Conservation (phyloP, 805 yeast species). For the Kodamaea kaohsiungensis region DNA sequence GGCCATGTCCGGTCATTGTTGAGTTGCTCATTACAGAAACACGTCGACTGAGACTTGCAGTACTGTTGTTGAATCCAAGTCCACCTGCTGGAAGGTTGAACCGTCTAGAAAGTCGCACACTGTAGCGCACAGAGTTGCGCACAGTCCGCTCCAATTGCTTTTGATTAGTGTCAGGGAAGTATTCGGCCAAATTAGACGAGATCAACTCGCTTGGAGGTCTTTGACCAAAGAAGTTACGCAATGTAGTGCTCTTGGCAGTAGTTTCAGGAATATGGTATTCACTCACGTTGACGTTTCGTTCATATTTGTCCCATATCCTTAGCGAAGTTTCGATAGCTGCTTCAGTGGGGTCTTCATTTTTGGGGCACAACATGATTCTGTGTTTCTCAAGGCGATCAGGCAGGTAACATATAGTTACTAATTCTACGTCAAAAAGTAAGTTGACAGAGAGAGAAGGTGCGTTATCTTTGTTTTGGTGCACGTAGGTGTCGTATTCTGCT, state of each 20-base stretch:
- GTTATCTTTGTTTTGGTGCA: constrained; percentile 27
- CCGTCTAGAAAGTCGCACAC: constrained; percentile 57
- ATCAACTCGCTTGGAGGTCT: constrained; percentile 93
- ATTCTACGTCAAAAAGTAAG: constrained; percentile 70
- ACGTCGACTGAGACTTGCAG: constrained; percentile 12
- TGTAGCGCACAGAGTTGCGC: constrained; percentile 79
- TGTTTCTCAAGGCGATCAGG: constrained; percentile 68
- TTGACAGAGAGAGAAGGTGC: constrained; percentile 24
- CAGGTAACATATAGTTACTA: constrained; percentile 81
- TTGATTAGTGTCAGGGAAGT: constrained; percentile 82
- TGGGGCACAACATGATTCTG: constrained; percentile 67
- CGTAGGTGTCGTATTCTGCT: constrained; percentile 60
- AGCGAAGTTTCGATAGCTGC: constrained; percentile 59
- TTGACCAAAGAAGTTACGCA: constrained; percentile 71
- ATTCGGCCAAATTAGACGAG: constrained; percentile 84
- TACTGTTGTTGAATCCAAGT: constrained; percentile 9
- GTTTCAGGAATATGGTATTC: constrained; percentile 26
- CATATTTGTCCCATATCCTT: constrained; percentile 39
- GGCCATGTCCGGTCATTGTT: constrained; percentile 8
- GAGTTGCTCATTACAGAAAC: constrained; percentile 13
- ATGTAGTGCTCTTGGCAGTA: constrained; percentile 6
- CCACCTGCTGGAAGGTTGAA: constrained; percentile 22
- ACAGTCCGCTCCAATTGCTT: constrained; percentile 75
- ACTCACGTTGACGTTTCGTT: constrained; percentile 14
- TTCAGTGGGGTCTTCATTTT: constrained; percentile 61